These are phyloP conservation scores for Mariannaea sp. DNA, from an alignment of 2,329 filamentous ascomycete genomes.

Conservation along the genomic window DNA sequence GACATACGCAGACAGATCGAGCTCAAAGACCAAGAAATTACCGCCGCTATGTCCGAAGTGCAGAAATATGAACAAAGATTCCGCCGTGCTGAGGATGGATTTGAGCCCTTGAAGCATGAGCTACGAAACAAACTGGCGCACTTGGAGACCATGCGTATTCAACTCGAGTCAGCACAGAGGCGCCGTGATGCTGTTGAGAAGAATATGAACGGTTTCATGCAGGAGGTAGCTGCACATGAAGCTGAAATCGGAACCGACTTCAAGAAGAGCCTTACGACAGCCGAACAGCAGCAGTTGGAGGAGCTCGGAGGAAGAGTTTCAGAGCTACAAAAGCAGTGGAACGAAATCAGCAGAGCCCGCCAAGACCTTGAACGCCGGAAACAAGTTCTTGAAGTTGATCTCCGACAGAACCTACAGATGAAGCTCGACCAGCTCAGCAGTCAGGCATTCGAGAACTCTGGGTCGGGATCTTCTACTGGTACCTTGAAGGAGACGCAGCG, in stretches of 20 bases:
- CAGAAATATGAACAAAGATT: slow-evolving; percentile 82
- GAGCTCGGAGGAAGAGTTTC: slow-evolving; percentile 71
- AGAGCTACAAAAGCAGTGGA: slow-evolving; percentile 76
- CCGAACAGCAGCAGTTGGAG: slow-evolving; percentile 84
- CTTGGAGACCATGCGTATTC: slow-evolving; percentile 72
- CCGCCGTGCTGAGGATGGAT: slow-evolving; percentile 78
- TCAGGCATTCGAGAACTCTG: slow-evolving; percentile 70
- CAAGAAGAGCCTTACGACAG: slow-evolving; percentile 81
- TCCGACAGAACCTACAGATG: slow-evolving; percentile 86
- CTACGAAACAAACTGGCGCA: slow-evolving; percentile 75
- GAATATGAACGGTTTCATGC: slow-evolving; percentile 75
- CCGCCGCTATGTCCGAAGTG: slow-evolving; percentile 78
- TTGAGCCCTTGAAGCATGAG: slow-evolving; percentile 78
- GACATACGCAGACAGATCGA: slow-evolving; percentile 75
- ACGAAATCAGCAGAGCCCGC: slow-evolving; percentile 72
- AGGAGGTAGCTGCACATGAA: slow-evolving; percentile 77
- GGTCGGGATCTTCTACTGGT: slow-evolving; percentile 63
- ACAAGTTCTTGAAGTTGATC: slow-evolving; percentile 80
- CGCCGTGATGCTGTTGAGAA: slow-evolving; percentile 72
- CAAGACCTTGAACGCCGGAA: slow-evolving; percentile 81
- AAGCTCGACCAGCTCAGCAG: slow-evolving; percentile 85
- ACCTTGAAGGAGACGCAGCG: slow-evolving; percentile 78
- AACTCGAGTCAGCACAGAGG: slow-evolving; percentile 70
- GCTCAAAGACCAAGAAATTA: slow-evolving; percentile 85
- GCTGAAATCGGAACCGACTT: slow-evolving; percentile 84